Conservation (phyloP, 1,139 yeast genomes). For the Nadsonia commutata region DNA sequence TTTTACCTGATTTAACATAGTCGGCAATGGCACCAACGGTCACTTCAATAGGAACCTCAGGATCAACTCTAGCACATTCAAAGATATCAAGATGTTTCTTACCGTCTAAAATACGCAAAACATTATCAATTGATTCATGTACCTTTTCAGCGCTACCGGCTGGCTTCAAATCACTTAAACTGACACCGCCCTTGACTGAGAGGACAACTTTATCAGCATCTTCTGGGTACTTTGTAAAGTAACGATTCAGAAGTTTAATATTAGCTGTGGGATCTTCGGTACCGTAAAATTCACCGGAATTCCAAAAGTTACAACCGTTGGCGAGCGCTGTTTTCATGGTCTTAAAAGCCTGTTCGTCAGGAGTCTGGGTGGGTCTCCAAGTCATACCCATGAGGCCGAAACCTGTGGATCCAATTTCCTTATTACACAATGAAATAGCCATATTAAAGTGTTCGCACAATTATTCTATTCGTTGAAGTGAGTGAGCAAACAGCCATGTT, state of each 20-base stretch:
- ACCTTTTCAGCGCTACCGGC: constrained; percentile 36
- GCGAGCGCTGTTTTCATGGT: constrained; percentile 34
- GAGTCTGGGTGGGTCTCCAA: constrained; percentile 30
- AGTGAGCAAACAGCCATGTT: no score
- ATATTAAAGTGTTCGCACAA: background rate
- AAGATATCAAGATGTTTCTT: constrained; percentile 32
- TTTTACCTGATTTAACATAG: constrained; percentile 20
- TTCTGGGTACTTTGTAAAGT: constrained; percentile 43
- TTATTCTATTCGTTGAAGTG: no score
- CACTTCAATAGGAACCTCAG: constrained; percentile 24
- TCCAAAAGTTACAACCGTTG: constrained; percentile 43
- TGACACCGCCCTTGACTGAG: constrained; percentile 53
- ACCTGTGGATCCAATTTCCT: constrained; percentile 25
- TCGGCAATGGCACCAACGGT: constrained; percentile 17
- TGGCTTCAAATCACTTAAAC: constrained; percentile 27
- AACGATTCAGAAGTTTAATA: constrained; percentile 39
- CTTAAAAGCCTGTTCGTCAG: constrained; percentile 33
- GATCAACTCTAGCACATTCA: constrained; percentile 57
- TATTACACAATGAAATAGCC: background rate
- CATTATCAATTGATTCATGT: constrained; percentile 35
- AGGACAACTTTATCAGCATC: constrained; percentile 37
- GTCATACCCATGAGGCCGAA: constrained; percentile 55
- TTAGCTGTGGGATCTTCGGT: constrained; percentile 31
- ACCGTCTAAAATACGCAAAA: constrained; percentile 31
- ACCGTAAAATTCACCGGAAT: constrained; percentile 74